Conservation (phyloP, 2,329 filamentous ascomycete genomes). For the Elsinoe batatas region DNA sequence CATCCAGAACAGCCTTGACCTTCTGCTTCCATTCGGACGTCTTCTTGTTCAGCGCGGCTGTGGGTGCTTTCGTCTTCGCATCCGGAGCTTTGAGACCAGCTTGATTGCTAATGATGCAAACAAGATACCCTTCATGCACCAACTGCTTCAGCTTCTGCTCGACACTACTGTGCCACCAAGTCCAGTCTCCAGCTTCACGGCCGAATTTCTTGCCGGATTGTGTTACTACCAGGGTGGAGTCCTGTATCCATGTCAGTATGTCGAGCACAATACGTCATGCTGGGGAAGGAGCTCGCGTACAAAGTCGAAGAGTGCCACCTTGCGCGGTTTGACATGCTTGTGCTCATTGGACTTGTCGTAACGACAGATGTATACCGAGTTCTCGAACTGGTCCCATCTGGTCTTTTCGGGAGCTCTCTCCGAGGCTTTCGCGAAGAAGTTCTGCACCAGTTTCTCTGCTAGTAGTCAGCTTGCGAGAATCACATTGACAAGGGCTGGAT, state of each 20-base stretch:
- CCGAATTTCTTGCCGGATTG: conserved; percentile 72
- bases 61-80: conserved; percentile 58
- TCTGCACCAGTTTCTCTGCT: conserved; percentile 59
- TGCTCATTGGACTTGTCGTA: conserved; percentile 14
- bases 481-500: neutral
- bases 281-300: conserved; percentile 26
- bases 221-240: conserved; percentile 77
- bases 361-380: conserved; percentile 54
- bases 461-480: neutral
- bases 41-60: conserved; percentile 48
- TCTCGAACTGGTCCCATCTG: conserved; percentile 57
- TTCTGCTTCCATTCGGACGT: conserved; percentile 69
- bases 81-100: conserved; percentile 64
- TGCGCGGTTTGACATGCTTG: conserved; percentile 35
- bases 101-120: conserved; percentile 84
- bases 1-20: conserved; percentile 55
- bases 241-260: conserved; percentile 37
- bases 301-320: conserved; percentile 63
- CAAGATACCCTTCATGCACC: conserved; percentile 60
- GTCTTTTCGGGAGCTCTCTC: conserved; percentile 72
- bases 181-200: conserved; percentile 69
- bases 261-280: neutral
- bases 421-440: conserved; percentile 80
- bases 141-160: conserved; percentile 58
- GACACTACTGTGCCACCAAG: conserved; percentile 77